phyloP scores from a whole-genome alignment of 257 asterid genomes.

The Lithospermum erythrorhizon region DNA sequence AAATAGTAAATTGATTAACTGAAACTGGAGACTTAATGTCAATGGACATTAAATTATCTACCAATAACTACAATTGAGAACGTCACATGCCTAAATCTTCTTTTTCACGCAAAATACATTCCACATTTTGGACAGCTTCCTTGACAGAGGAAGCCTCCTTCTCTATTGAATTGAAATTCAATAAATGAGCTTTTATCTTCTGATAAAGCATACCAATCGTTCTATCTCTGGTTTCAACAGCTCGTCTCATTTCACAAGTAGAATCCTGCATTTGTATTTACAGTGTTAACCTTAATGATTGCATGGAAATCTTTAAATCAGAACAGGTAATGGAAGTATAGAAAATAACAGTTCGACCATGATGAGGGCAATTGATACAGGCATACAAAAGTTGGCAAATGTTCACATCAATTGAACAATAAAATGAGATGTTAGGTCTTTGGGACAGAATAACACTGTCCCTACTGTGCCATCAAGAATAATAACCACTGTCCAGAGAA shows the following conservation, averaged over 20 bases:
- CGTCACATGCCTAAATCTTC: conserved; percentile 35
- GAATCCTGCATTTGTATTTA: conserved; percentile 20
- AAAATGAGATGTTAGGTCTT: neutral
- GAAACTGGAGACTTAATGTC: neutral
- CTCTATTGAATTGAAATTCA: conserved; percentile 19
- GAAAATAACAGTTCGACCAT: no score
- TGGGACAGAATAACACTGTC: no score
- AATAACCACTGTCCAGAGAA: no score
- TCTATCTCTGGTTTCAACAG: conserved; percentile 25
- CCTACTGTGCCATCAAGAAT: no score
- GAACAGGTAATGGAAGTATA: no score
- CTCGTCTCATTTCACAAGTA: conserved; percentile 27
- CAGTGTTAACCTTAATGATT: neutral
- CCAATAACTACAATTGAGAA: conserved; percentile 7
- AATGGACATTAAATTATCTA: conserved; percentile 2
- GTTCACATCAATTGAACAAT: no score
- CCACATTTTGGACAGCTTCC: conserved; percentile 23
- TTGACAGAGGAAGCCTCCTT: conserved; percentile 31
- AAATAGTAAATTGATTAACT: neutral
- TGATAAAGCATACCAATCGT: conserved; percentile 21
- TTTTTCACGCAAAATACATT: conserved; percentile 17
- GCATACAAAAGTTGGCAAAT: neutral
- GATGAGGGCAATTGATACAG: neutral
- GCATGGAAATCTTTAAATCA: neutral
- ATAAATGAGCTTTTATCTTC: conserved; percentile 26